A percentile compares a stretch with the other conserved stretches of the same genome.
Conservation (phyloP, 2,329 filamentous ascomycete species). For the Colletotrichum gloeosporioides region DNA sequence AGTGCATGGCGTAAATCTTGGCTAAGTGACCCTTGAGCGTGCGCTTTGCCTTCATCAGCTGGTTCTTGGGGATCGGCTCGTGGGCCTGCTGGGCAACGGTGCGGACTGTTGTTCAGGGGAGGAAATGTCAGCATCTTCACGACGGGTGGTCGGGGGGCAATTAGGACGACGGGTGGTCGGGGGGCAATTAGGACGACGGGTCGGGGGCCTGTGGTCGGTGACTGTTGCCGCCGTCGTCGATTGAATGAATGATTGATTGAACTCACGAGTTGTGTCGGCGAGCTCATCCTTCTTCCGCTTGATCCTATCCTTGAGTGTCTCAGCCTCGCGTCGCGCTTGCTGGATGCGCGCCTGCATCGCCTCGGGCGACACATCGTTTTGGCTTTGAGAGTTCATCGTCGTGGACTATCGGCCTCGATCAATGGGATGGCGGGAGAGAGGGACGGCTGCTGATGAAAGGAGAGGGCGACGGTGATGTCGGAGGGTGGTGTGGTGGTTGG, state of each 20-base stretch:
- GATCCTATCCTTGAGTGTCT: slow-evolving; percentile 97
- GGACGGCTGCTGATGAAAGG: background rate
- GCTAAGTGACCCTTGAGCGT: slow-evolving; percentile 97
- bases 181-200: background rate
- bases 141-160: background rate
- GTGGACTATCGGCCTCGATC: slow-evolving; percentile 6
- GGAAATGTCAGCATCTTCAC: slow-evolving; percentile 24
- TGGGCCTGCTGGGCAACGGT: slow-evolving; percentile 92
- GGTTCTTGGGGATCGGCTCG: slow-evolving; percentile 88
- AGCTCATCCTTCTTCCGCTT: slow-evolving; percentile 99
- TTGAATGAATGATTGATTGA: slow-evolving; percentile 16
- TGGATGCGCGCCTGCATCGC: slow-evolving; percentile 93
- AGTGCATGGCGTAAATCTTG: slow-evolving; percentile 99
- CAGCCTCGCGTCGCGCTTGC: slow-evolving; percentile 93
- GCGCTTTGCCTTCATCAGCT: slow-evolving; percentile 95
- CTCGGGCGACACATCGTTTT: slow-evolving; percentile 71
- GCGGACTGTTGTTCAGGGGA: slow-evolving; percentile 66
- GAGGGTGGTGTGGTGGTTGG: background rate
- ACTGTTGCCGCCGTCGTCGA: background rate
- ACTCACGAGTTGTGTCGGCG: slow-evolving; percentile 95
- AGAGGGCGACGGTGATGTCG: background rate
- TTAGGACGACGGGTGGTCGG: background rate
- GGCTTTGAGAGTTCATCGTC: slow-evolving; percentile 62
- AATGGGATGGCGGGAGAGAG: slow-evolving; percentile 17
- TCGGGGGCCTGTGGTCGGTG: slow-evolving; percentile 2